Conservation (phyloP, 768 basidiomycete species). For the Tephrocybe sp. region DNA sequence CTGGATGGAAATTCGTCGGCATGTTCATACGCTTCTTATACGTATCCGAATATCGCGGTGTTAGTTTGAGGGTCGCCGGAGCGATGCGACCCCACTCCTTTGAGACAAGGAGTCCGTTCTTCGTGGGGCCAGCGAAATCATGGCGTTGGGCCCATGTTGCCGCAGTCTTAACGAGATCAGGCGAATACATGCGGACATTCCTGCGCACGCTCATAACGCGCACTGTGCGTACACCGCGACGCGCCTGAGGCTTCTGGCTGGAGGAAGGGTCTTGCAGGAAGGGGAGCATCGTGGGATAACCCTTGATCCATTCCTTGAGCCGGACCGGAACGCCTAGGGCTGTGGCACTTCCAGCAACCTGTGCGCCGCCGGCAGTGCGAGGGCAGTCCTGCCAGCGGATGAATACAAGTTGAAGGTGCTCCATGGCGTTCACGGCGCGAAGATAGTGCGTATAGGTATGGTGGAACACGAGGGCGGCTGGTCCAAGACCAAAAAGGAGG, state of each 20-base stretch:
- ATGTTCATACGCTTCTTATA: conserved; percentile 79
- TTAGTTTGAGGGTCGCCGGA: conserved; percentile 54
- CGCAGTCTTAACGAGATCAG: conserved; percentile 73
- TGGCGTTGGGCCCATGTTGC: conserved; percentile 42
- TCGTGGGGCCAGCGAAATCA: conserved; percentile 20
- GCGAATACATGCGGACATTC: conserved; percentile 84
- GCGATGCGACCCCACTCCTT: conserved; percentile 80
- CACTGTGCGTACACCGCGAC: conserved; percentile 76
- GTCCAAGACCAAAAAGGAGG: conserved; percentile 78
- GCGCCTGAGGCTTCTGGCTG: conserved; percentile 53
- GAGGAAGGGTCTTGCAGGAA: conserved; percentile 39
- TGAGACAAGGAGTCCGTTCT: conserved; percentile 50
- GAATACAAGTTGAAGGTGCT: conserved; percentile 89
- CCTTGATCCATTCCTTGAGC: conserved; percentile 89
- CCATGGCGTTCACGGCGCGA: conserved; percentile 80
- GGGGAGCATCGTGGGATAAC: conserved; percentile 81
- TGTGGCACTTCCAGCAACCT: conserved; percentile 46
- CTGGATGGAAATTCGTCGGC: conserved; percentile 57
- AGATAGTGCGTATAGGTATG: conserved; percentile 64
- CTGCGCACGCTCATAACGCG: conserved; percentile 74
- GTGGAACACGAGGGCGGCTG: conserved; percentile 45
- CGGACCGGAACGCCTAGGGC: conserved; percentile 74
- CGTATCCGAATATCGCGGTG: conserved; percentile 69
- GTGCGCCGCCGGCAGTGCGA: conserved; percentile 24
- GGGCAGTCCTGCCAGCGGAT: conserved; percentile 79